A percentile compares a stretch with the other conserved stretches of the same genome.
These are phyloP conservation scores for Xylaria sp. DNA, from an alignment of 2,329 filamentous ascomycete species.

Conservation along the genomic window DNA sequence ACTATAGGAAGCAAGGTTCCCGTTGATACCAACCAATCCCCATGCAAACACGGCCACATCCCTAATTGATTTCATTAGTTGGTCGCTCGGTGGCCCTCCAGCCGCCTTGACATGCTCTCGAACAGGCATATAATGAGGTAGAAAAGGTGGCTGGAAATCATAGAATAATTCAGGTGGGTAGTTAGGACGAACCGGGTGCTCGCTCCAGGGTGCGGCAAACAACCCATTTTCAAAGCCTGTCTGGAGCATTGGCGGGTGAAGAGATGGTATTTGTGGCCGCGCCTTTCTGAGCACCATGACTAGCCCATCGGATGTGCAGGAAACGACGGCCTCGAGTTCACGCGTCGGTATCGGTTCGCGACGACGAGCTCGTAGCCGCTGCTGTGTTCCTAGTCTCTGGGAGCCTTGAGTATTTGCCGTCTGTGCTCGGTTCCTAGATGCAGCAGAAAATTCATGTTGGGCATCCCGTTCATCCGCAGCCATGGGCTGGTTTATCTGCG, in stretches of 20 bases:
- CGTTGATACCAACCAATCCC: constrained; percentile 83
- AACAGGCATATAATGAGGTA: constrained; percentile 58
- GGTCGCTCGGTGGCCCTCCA: constrained; percentile 65
- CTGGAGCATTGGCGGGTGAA: constrained; percentile 60
- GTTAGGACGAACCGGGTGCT: constrained; percentile 67
- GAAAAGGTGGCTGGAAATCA: constrained; percentile 56
- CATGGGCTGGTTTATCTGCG: neutral
- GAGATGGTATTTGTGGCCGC: constrained; percentile 72
- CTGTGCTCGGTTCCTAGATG: constrained; percentile 45
- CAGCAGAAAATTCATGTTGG: constrained; percentile 23
- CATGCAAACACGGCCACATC: constrained; percentile 91
- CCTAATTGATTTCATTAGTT: constrained; percentile 82
- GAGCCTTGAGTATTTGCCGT: constrained; percentile 26
- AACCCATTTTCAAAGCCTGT: constrained; percentile 68
- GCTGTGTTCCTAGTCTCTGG: constrained; percentile 14
- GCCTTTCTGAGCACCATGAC: constrained; percentile 83
- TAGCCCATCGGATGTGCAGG: constrained; percentile 87
- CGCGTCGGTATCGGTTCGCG: constrained; percentile 58
- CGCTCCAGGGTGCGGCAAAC: constrained; percentile 83
- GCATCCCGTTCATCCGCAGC: neutral
- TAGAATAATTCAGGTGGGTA: constrained; percentile 56
- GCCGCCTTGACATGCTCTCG: constrained; percentile 57
- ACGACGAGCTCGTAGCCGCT: constrained; percentile 31
- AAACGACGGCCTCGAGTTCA: constrained; percentile 89
- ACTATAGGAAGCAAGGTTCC: constrained; percentile 72